phyloP scores from a whole-genome alignment of 441 rosid species.

The Gossypium lobatum region DNA sequence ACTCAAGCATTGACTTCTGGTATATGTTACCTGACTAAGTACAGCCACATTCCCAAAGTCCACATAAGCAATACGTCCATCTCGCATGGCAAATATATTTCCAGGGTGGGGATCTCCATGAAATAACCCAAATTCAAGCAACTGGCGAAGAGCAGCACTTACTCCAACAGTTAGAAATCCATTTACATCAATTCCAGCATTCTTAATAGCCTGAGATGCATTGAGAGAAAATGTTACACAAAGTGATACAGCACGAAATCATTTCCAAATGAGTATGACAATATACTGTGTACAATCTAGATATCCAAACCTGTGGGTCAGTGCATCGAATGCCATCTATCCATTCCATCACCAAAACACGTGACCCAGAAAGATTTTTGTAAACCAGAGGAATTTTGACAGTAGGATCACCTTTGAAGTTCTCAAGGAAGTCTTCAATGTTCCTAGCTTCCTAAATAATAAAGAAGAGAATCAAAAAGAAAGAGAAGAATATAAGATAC shows the following conservation, averaged over 20 bases:
- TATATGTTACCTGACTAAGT: slow-evolving; percentile 74
- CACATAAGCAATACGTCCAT: slow-evolving; percentile 94
- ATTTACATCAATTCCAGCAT: slow-evolving; percentile 77
- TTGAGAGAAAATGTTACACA: slow-evolving; percentile 7
- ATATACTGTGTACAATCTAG: slow-evolving; percentile 8
- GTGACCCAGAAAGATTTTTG: slow-evolving; percentile 74
- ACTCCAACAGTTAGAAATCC: slow-evolving; percentile 93
- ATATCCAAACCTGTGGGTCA: slow-evolving; percentile 68
- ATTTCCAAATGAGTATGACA: not conserved
- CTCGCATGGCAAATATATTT: slow-evolving; percentile 91
- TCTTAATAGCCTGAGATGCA: slow-evolving; percentile 67
- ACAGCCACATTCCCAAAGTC: slow-evolving; percentile 98
- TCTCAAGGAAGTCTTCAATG: slow-evolving; percentile 86
- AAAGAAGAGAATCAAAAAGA: slow-evolving; percentile 3
- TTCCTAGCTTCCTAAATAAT: slow-evolving; percentile 78
- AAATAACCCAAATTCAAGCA: slow-evolving; percentile 86
- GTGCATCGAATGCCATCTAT: slow-evolving; percentile 98
- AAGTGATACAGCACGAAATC: slow-evolving; percentile 4
- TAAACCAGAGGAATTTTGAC: slow-evolving; percentile 92
- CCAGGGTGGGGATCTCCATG: slow-evolving; percentile 99
- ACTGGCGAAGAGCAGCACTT: slow-evolving; percentile 88
- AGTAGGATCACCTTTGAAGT: slow-evolving; percentile 85
- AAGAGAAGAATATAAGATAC: slow-evolving; percentile 5
- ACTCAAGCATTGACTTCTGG: slow-evolving; percentile 1
- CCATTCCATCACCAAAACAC: slow-evolving; percentile 97